These are phyloP conservation scores for Vitis rotundifolia DNA, from an alignment of 164 flowering plant species.

Conservation along the genomic window DNA sequence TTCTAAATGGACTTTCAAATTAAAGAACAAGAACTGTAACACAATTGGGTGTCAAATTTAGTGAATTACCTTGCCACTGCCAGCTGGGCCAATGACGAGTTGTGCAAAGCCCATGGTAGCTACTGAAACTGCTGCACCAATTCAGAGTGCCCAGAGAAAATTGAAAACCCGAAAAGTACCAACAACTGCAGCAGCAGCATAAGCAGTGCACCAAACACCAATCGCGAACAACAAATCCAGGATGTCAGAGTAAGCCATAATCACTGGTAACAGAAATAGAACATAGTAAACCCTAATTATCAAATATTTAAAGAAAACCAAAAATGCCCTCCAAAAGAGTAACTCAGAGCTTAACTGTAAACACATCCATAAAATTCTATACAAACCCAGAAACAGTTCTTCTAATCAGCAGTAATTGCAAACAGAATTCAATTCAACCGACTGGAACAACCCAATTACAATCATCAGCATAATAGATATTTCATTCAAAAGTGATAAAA, in stretches of 20 bases:
- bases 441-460: no score
- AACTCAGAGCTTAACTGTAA: no score
- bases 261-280: conserved; percentile 1
- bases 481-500: no score
- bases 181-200: conserved; percentile 56
- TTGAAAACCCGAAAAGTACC: conserved; percentile 36
- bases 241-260: conserved; percentile 42
- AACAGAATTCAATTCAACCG: no score
- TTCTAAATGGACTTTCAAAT: not conserved
- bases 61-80: conserved; percentile 87
- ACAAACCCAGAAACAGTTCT: no score
- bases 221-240: conserved; percentile 45
- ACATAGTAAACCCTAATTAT: no score
- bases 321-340: no score
- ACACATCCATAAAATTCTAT: no score
- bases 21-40: not conserved
- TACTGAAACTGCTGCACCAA: conserved; percentile 1
- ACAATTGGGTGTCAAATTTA: not conserved
- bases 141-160: conserved; percentile 24
- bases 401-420: no score
- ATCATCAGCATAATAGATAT: no score
- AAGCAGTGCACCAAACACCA: conserved; percentile 69
- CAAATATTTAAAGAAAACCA: no score
- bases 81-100: conserved; percentile 94
- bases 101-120: conserved; percentile 88